Evolutionary conservation across 257 asterid species (phyloP), one percentile per base, ranked within the genome.

Genomic region (Petunia axillaris): DNA sequence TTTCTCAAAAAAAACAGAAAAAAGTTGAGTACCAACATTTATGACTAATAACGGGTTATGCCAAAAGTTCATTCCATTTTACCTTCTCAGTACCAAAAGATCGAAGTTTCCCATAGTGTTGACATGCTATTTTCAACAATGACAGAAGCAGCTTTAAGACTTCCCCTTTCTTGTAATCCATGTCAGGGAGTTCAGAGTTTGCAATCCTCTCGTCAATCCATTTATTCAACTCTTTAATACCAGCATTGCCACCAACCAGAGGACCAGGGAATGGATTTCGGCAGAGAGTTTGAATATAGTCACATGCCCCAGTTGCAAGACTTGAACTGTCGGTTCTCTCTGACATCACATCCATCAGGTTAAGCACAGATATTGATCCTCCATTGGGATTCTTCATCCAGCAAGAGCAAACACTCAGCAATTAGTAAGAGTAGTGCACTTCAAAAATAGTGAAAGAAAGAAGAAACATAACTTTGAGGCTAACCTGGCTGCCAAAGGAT

Each of bases 11-110:
- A 25, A 25, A 25, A 25, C 25, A 25, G 25, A 25, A 25, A 25
- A 25, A 25, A 25, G 25, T 25, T 25, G 25, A 2, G 4, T 55
- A 7, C 13, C 60, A 55, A 4, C 25, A 11, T 70, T 36, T 44
- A 16, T 25, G 0, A 46, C 58, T 10, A 48, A 71, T 25, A 9
- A 71, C 35, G 35, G n/a, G 77, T 25, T 71, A 14, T 55, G 60
- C 5, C 2, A 14, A 55, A 54, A 55, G 4, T 55, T 55, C 60
- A 55, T 55, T 55, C 60, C 60, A 55, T 9, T 37, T 58, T 87
- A 94, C 99, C 99, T 92, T 91, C 80, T 96, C 99, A 60, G 97
- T 81, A 71, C 97, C 98, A 78, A 91, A 91, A 52, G 97, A 91
- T 55, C 99, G 92, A 46, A 96, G 91, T 87, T 91, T 94, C 68